Conservation (phyloP, 108 stramenopile genomes). For the Stephanodiscus triporus region DNA sequence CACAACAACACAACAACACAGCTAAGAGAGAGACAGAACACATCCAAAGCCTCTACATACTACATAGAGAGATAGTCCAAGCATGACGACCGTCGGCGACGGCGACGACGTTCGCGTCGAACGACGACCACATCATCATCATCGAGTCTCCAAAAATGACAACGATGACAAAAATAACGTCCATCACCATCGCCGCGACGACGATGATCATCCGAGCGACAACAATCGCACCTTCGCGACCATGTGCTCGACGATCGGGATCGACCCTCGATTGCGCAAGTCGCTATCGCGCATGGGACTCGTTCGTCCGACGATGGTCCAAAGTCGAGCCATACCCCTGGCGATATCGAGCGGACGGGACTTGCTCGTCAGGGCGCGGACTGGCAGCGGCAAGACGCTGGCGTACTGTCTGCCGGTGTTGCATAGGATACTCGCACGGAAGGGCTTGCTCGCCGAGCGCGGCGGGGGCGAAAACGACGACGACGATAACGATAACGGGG, state of each 20-base stretch:
- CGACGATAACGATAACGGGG: conserved; percentile 9
- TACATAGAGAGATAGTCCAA: no score
- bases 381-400: conserved; percentile 97
- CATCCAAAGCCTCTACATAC: no score
- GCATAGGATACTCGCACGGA: conserved; percentile 88
- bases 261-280: conserved; percentile 81
- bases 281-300: conserved; percentile 78
- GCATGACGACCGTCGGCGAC: background rate
- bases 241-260: conserved; percentile 72
- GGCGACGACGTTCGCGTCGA: background rate
- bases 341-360: conserved; percentile 89
- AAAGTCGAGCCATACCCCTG: conserved; percentile 83
- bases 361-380: conserved; percentile 92
- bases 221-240: conserved; percentile 85
- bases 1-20: no score
- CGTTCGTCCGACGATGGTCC: conserved; percentile 82
- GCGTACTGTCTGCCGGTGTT: conserved; percentile 93
- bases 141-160: no score
- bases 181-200: background rate
- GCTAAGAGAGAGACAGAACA: no score
- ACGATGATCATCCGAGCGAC: conserved; percentile 1
- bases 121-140: no score
- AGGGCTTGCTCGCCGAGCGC: conserved; percentile 34
- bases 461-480: conserved; percentile 19
- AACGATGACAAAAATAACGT: no score